phyloP scores from a whole-genome alignment of 768 basidiomycete species.

The Tricholomella constricta region DNA sequence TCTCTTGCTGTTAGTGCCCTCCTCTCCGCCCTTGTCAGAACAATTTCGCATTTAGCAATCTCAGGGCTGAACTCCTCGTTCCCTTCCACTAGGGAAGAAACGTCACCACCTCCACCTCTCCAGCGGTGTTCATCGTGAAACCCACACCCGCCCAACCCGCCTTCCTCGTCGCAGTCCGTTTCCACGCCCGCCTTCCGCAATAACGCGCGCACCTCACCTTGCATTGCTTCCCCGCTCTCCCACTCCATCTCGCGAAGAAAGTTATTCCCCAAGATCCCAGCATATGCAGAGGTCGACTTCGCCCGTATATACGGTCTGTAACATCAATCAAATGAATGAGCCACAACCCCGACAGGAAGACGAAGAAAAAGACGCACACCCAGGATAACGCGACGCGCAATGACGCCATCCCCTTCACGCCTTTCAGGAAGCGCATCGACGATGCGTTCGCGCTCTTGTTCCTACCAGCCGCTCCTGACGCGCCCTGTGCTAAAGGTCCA shows the following conservation, averaged over 20 bases:
- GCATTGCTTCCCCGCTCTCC: background rate
- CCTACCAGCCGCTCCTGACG: background rate
- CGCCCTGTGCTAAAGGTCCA: background rate
- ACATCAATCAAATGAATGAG: conserved; percentile 5
- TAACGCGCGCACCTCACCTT: conserved; percentile 1
- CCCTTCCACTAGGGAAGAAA: background rate
- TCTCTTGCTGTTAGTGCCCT: conserved; percentile 14
- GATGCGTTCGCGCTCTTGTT: background rate
- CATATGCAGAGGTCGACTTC: conserved; percentile 14
- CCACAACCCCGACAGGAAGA: background rate
- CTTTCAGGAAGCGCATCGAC: conserved; percentile 42
- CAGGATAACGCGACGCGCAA: conserved; percentile 65
- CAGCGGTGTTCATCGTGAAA: conserved; percentile 6
- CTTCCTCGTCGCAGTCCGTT: background rate
- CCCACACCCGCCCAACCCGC: background rate
- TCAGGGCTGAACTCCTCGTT: conserved; percentile 10
- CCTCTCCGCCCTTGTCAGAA: conserved; percentile 46
- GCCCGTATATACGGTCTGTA: conserved; percentile 49
- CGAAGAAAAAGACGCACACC: conserved; percentile 47
- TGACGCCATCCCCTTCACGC: conserved; percentile 59
- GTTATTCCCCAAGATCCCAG: conserved; percentile 20
- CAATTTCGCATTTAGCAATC: conserved; percentile 29
- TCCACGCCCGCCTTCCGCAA: background rate
- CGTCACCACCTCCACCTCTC: conserved; percentile 1
- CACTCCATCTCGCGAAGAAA: conserved; percentile 8